Evolutionary conservation across 495 filamentous ascomycete genomes (phyloP).

Genomic region (Podospora bellae-mahoneyi): DNA sequence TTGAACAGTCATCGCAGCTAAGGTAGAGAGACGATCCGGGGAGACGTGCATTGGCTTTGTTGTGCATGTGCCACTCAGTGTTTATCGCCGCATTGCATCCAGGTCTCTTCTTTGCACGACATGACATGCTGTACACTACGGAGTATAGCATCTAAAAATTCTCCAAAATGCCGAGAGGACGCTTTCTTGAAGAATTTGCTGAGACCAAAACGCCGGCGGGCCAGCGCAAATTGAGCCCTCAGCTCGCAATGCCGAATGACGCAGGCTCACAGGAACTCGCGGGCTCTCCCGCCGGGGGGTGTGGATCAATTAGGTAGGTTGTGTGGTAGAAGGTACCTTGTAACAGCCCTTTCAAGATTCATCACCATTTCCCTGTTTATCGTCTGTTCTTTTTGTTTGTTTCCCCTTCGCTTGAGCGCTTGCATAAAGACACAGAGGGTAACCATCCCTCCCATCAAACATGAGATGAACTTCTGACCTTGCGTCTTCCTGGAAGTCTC

Average conservation of each 20-base stretch:
- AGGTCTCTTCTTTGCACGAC: not conserved
- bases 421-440: not conserved
- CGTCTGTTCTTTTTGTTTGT: slow-evolving; percentile 3
- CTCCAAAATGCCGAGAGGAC: not conserved
- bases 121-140: not conserved
- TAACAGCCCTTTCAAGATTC: not conserved
- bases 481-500: not conserved
- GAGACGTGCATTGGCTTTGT: not conserved
- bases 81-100: not conserved
- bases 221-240: not conserved
- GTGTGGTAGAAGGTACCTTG: too few relatives aligned
- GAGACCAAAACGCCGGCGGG: not conserved
- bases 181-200: not conserved
- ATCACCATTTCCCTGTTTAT: slow-evolving; percentile 2
- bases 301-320: not conserved
- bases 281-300: not conserved
- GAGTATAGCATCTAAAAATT: too few relatives aligned
- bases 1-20: not conserved
- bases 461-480: not conserved
- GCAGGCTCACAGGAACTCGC: slow-evolving; percentile 5
- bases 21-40: slow-evolving; percentile 2
- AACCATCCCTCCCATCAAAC: not conserved
- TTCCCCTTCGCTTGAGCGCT: not conserved
- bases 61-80: not conserved
- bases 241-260: slow-evolving; percentile 4